Conservation (phyloP, 2,329 filamentous ascomycete species). For the Elsinoe australis region DNA sequence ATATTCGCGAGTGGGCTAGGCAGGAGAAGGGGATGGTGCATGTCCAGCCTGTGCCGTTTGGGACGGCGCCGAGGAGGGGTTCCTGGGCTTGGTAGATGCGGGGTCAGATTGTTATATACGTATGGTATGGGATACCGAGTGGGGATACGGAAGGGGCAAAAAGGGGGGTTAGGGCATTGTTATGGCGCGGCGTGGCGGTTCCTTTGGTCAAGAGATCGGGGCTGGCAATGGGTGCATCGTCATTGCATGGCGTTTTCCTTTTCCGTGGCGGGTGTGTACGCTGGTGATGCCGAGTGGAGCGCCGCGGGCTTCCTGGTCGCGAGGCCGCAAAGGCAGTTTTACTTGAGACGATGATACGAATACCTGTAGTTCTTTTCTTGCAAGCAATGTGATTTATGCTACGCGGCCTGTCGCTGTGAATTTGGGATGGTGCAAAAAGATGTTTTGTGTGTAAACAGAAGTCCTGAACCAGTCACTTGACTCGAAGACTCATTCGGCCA, state of each 20-base stretch:
- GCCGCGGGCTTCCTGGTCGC: too few species aligned
- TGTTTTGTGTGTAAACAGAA: too few species aligned
- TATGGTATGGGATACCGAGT: background rate
- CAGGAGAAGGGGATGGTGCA: conserved; percentile 66
- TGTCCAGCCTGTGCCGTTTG: conserved; percentile 29
- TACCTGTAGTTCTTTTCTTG: background rate
- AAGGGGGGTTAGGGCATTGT: background rate
- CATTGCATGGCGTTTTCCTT: background rate
- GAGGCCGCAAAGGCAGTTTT: too few species aligned
- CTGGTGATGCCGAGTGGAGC: too few species aligned
- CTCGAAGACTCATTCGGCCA: too few species aligned
- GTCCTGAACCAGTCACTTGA: too few species aligned
- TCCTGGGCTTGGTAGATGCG: conserved; percentile 38
- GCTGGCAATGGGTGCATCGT: background rate
- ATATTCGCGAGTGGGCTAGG: conserved; percentile 82
- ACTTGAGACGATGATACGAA: background rate
- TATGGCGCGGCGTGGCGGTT: too few species aligned
- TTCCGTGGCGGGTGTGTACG: background rate
- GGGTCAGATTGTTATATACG: background rate
- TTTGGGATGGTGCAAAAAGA: background rate
- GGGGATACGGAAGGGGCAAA: background rate
- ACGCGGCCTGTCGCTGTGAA: too few species aligned
- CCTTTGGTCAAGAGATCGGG: too few species aligned
- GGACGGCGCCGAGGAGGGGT: conserved; percentile 40
- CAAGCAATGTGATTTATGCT: background rate